phyloP scores from a whole-genome alignment of 805 yeast species.

The Vanderwaltozyma yarrowii region DNA sequence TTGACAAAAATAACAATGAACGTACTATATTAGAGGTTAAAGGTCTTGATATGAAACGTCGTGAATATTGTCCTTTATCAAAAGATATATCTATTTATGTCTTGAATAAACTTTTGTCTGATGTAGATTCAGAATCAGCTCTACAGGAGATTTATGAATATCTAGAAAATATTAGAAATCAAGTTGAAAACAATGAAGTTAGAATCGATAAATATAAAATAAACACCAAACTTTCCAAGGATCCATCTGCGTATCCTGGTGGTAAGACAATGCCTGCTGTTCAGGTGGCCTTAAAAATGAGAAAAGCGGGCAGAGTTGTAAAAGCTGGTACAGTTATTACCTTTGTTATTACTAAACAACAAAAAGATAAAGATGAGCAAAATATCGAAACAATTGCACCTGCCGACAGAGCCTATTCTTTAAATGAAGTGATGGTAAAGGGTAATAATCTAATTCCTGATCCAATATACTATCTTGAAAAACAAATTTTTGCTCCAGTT shows the following conservation, averaged over 20 bases:
- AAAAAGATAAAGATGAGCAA: slow-evolving; percentile 31
- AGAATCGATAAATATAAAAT: slow-evolving; percentile 64
- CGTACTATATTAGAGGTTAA: slow-evolving; percentile 68
- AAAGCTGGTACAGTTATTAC: slow-evolving; percentile 87
- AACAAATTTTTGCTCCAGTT: slow-evolving; percentile 84
- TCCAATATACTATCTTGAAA: slow-evolving; percentile 66
- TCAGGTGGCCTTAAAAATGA: slow-evolving; percentile 75
- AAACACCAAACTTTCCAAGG: slow-evolving; percentile 82
- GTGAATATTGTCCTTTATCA: slow-evolving; percentile 90
- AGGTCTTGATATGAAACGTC: slow-evolving; percentile 93
- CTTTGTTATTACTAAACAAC: slow-evolving; percentile 54
- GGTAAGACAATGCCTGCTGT: slow-evolving; percentile 82
- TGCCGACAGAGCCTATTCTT: slow-evolving; percentile 67
- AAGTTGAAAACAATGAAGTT: slow-evolving; percentile 51
- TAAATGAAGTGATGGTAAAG: slow-evolving; percentile 57
- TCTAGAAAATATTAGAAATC: slow-evolving; percentile 46
- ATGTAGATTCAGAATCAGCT: slow-evolving; percentile 67
- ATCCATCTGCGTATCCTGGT: slow-evolving; percentile 73
- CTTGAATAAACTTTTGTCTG: slow-evolving; percentile 59
- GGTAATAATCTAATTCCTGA: slow-evolving; percentile 53
- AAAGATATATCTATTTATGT: slow-evolving; percentile 77
- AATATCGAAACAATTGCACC: slow-evolving; percentile 4
- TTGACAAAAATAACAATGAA: slow-evolving; percentile 45
- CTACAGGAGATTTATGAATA: slow-evolving; percentile 61
- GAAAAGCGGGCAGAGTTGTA: slow-evolving; percentile 75